Evolutionary conservation across 1,139 yeast genomes (phyloP), one percentile per base, ranked within the genome.

Genomic region (Geotrichum australiense): DNA sequence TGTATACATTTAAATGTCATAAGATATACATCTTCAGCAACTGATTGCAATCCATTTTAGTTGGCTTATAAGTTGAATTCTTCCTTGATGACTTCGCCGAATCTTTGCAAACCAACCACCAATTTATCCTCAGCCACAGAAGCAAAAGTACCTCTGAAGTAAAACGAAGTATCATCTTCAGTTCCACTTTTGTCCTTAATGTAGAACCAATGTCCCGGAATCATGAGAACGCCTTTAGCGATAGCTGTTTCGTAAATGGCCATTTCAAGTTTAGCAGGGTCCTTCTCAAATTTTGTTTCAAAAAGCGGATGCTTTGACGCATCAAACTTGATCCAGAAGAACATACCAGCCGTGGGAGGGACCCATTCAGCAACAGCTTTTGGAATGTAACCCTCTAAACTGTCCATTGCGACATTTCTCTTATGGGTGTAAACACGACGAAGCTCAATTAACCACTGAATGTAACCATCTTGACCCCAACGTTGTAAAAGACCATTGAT

Each of bases 131-230:
- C 70, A 22, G 85, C 78, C 36, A 81, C 93, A 35, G 94, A 84
- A 34, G 94, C 94, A 56, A 81, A 87, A 18, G 96, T 86, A 39
- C 95, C 96, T 66, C 96, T 78, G 70, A 83, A 86, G 69, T 79
- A 84, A 55, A 84, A 64, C 45, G 65, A 65, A 23, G 52, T 31
- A 34, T 50, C 52, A 30, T 49, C 50, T 52, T 75, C 87, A 18
- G 81, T 78, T 30, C 65, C 66, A 42, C 39, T 53, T 35, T 71
- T 65, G 50, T 65, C 68, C 24, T 58, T 57, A 25, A 73, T 70
- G 57, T 71, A 70, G 70, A 87, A 87, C 95, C 95, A 87, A 42
- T 91, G 83, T 23, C 96, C 96, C 33, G 94, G 94, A 50, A 84
- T 80, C 74, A 87, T 70, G 57, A 84, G 70, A 49, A 81, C 73